These are phyloP conservation scores for Starmerella gropengiesseri DNA, from an alignment of 805 yeast species.

Conservation along the genomic window DNA sequence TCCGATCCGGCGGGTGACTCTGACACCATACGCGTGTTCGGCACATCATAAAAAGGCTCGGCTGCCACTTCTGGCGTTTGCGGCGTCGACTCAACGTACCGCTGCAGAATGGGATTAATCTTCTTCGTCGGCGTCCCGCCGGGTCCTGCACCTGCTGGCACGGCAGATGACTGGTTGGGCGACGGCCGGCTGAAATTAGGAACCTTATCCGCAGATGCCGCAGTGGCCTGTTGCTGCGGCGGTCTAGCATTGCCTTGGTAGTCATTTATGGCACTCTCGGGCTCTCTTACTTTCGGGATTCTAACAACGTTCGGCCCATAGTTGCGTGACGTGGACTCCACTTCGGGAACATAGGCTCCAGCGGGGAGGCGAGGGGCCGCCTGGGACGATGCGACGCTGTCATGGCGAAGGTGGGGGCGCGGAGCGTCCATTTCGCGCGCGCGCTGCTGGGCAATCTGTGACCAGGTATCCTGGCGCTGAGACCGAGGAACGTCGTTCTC, in stretches of 20 bases:
- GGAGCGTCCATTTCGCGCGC: not conserved
- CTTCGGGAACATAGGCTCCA: conserved; percentile 26
- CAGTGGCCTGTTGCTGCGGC: conserved; percentile 4
- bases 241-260: conserved; percentile 12
- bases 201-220: conserved; percentile 1
- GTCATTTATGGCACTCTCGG: conserved; percentile 10
- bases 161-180: too few relatives aligned
- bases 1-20: conserved; percentile 16
- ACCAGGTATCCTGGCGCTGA: conserved; percentile 12
- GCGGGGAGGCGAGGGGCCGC: conserved; percentile 24
- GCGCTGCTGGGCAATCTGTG: conserved; percentile 8
- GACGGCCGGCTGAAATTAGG: conserved; percentile 21
- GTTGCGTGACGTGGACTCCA: conserved; percentile 14
- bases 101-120: conserved; percentile 11
- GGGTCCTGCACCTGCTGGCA: not conserved
- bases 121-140: not conserved
- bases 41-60: conserved; percentile 11
- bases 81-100: conserved; percentile 4
- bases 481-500: not conserved
- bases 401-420: conserved; percentile 4
- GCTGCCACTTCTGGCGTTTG: not conserved
- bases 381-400: conserved; percentile 14
- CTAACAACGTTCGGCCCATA: conserved; percentile 28
- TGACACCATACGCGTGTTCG: conserved; percentile 2
- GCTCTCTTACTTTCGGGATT: conserved; percentile 24